phyloP scores from a whole-genome alignment of 2,329 filamentous ascomycete genomes.

The Nectriaceae sp. region DNA sequence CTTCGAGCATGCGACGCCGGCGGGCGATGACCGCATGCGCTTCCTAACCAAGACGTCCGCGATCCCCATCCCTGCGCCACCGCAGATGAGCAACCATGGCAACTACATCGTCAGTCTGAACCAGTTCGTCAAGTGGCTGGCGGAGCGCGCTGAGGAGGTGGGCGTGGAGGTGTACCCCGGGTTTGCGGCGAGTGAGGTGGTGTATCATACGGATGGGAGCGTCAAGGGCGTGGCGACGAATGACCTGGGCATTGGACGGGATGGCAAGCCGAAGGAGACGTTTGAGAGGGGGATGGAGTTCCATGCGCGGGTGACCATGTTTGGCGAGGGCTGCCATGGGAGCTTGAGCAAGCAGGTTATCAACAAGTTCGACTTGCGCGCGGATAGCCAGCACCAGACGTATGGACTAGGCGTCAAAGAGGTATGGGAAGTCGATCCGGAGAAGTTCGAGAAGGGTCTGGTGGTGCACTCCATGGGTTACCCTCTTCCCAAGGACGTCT shows the following conservation, averaged over 20 bases:
- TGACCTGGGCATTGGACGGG: conserved; percentile 80
- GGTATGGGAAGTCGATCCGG: conserved; percentile 93
- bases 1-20: conserved; percentile 86
- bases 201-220: conserved; percentile 83
- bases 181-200: conserved; percentile 89
- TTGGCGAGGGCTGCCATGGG: conserved; percentile 94
- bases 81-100: conserved; percentile 97
- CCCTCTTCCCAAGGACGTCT: conserved; percentile 83
- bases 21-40: conserved; percentile 83
- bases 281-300: conserved; percentile 99
- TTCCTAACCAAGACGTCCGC: conserved; percentile 83
- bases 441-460: conserved; percentile 86
- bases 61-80: conserved; percentile 82
- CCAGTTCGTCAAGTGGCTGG: conserved; percentile 93
- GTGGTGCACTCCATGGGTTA: conserved; percentile 92
- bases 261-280: conserved; percentile 82
- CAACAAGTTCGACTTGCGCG: conserved; percentile 88
- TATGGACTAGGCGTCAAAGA: conserved; percentile 96
- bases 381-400: conserved; percentile 90
- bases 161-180: conserved; percentile 96
- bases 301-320: conserved; percentile 85
- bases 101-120: conserved; percentile 98
- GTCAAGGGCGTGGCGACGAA: conserved; percentile 96
- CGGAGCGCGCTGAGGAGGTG: conserved; percentile 92
- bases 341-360: conserved; percentile 93